Evolutionary conservation across 306 rosid species (phyloP), one percentile per base, ranked within the genome.

Genomic region (Hippophae gyantsensis): DNA sequence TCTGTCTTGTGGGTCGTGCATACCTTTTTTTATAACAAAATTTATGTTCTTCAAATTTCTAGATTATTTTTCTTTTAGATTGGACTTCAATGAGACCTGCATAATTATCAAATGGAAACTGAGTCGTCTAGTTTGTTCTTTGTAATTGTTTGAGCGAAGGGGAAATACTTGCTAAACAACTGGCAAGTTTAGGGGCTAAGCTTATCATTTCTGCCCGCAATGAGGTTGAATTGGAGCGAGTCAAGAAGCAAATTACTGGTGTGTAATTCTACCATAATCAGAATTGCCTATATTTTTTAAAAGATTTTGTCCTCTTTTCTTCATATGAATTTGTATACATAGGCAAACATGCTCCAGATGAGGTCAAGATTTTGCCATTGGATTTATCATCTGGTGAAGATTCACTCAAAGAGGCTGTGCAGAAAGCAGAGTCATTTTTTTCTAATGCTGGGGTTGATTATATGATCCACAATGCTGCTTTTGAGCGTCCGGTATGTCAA

Each of bases 381-480:
- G 96, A 88, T 80, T 78, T 87, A 65, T 9, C 93, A 40, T 80
- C 95, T 63, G 93, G 87, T 57, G 98, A 92, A 76, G 85, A 71
- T 61, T 67, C 76, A 74, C 89, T 92, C 71, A 58, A 70, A 70
- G 70, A 69, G 72, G 89, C 81, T 61, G 95, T 88, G 46, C 86
- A 83, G 72, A 61, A 63, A 71, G 96, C 95, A 40, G 98, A 83
- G 70, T 87, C 79, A 8, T 38, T 76, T 68, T 85, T 92, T 48
- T 86, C 85, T 0, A 77, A 80, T 69, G 71, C 78, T 51, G 98
- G 98, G 61, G 84, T 85, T 70, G 93, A 92, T 80, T 87, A 81
- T 64, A 85, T 92, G 95, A 78, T 92, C 66, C 98, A 92, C 58
- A 92, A 87, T 82, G 95, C 96, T 42, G 96, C 96, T 71, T 78